Conservation (phyloP, 2,329 filamentous ascomycete species). For the Aspergillus chevalieri region DNA sequence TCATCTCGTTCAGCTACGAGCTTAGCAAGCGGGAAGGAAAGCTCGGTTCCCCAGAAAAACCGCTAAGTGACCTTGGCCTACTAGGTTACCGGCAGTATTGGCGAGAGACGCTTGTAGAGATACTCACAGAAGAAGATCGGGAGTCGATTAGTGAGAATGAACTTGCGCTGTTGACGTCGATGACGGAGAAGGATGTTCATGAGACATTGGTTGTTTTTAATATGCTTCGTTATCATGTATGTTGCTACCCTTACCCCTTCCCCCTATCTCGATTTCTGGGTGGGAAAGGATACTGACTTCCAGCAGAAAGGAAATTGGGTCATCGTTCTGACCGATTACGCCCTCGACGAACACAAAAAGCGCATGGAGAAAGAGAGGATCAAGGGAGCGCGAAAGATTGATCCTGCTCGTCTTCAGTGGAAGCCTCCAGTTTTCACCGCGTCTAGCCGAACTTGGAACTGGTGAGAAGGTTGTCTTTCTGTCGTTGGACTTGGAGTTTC, state of each 20-base stretch:
- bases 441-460: conserved; percentile 87
- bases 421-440: conserved; percentile 94
- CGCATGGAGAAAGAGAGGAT: conserved; percentile 72
- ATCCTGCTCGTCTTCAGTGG: conserved; percentile 77
- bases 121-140: conserved; percentile 68
- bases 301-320: conserved; percentile 81
- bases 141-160: conserved; percentile 71
- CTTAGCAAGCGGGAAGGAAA: conserved; percentile 92
- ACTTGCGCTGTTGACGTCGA: conserved; percentile 70
- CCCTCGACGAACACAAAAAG: conserved; percentile 63
- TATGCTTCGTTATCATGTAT: conserved; percentile 82
- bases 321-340: conserved; percentile 80
- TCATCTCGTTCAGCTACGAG: conserved; percentile 97
- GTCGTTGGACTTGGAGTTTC: background rate
- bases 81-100: conserved; percentile 95
- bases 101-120: conserved; percentile 87
- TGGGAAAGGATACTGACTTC: conserved; percentile 10
- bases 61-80: conserved; percentile 85
- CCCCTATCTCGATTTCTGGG: background rate
- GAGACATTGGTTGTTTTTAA: conserved; percentile 90
- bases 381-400: conserved; percentile 69
- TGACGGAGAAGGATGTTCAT: conserved; percentile 97
- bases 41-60: conserved; percentile 93
- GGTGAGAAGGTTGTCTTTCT: conserved; percentile 48
- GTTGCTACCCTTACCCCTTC: conserved; percentile 14